Evolutionary conservation across 129 eudicot species (phyloP), one percentile per base, ranked within the genome.

Genomic region (Arctium minus): DNA sequence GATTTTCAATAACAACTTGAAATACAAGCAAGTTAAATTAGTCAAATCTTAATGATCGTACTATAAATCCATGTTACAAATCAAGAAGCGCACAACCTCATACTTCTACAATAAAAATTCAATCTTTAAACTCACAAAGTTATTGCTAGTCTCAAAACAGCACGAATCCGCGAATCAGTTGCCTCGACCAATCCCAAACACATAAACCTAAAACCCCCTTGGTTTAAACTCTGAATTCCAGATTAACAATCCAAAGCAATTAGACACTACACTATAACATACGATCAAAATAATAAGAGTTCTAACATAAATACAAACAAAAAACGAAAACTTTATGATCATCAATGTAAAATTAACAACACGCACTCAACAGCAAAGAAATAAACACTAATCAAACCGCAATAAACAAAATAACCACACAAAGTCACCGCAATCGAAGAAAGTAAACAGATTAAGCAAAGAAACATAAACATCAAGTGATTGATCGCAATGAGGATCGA

Each of bases 401-500:
- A 48, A 29, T 13, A 69, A 5, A 15, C 10, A 73, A 11, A 5
- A 39, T 72, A n/a, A 10, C 17, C 35, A 40, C 60, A 22, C 3
- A 0, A 42, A 83, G 65, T 78, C 56, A 32, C 42, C 64, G 56
- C n/a, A 32, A 27, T 12, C 11, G 6, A 70, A 4, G 2, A 40
- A 22, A 76, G 15, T 8, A 76, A 31, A 82, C 32, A 64, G 6
- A 11, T 11, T 48, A 37, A 3, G 65, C 42, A 64, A 37, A 64
- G 8, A 5, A 44, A 32, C 27, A 62, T 7, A 35, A 22, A 44
- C 70, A 84, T 62, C 64, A 67, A 79, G 7, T 7, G 42, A 42
- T 46, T 18, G 60, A 79, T 79, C 33, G 64, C 39, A 72, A 71
- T 80, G 78, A 83, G 10, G 73, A 56, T 72, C 82, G 73, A 70